Evolutionary conservation across 176 grass and related monocot species (phyloP).

Genomic region (Paspalum notatum): DNA sequence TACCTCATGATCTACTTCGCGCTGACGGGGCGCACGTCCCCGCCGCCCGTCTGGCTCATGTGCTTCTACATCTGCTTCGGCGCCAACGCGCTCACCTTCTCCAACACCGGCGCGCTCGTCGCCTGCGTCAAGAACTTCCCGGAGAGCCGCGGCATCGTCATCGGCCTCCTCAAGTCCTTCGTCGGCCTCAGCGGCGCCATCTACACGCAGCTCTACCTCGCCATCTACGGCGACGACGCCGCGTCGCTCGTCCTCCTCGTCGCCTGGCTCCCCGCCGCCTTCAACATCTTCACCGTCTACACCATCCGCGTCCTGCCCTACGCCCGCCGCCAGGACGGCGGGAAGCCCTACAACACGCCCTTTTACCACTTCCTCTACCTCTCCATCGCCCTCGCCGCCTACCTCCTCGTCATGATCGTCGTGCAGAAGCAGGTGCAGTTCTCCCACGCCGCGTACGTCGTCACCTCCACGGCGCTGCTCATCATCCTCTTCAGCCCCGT

Average conservation of each 20-base stretch:
- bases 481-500: conserved; percentile 50
- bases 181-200: conserved; percentile 86
- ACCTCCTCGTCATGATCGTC: conserved; percentile 57
- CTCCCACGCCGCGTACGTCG: conserved; percentile 40
- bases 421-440: conserved; percentile 46
- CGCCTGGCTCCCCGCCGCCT: conserved; percentile 61
- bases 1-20: conserved; percentile 82
- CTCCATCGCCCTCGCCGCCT: conserved; percentile 41
- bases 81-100: conserved; percentile 67
- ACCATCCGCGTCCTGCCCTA: conserved; percentile 50
- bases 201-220: conserved; percentile 81
- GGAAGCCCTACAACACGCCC: background rate
- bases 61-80: conserved; percentile 65
- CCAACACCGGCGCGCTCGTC: conserved; percentile 64
- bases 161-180: conserved; percentile 58
- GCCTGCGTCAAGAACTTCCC: conserved; percentile 68
- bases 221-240: conserved; percentile 63
- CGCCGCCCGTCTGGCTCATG: conserved; percentile 54
- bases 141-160: conserved; percentile 63
- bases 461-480: conserved; percentile 33
- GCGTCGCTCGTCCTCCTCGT: conserved; percentile 53
- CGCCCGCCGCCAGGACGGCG: conserved; percentile 14
- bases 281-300: conserved; percentile 57
- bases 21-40: conserved; percentile 42
- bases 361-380: conserved; percentile 56